Evolutionary conservation across 2,329 filamentous ascomycete species (phyloP).

Genomic region (Microsporum audouinii): DNA sequence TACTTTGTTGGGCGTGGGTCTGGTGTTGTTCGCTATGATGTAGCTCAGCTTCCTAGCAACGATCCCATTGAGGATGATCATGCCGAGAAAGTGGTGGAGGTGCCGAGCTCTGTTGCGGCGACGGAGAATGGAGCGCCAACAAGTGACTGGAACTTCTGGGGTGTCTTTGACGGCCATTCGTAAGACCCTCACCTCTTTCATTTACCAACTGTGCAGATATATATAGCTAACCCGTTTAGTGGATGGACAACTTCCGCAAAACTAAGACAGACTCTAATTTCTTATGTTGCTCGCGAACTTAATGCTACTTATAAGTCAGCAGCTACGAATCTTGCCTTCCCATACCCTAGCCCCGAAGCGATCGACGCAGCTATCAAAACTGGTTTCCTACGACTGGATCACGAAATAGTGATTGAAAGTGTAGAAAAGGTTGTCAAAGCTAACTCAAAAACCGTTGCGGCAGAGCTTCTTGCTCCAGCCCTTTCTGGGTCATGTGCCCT

Average conservation of each 20-base stretch:
- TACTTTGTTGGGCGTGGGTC: slow-evolving; percentile 80
- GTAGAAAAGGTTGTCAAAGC: slow-evolving; percentile 83
- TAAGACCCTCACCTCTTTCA: slow-evolving; percentile 35
- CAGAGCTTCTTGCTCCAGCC: slow-evolving; percentile 82
- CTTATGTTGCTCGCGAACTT: slow-evolving; percentile 81
- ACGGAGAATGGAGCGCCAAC: slow-evolving; percentile 45
- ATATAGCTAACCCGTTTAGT: slow-evolving; percentile 35
- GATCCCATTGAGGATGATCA: slow-evolving; percentile 98
- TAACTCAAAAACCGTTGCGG: slow-evolving; percentile 79
- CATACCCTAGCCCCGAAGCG: slow-evolving; percentile 62
- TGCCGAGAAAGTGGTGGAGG: slow-evolving; percentile 92
- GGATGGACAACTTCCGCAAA: slow-evolving; percentile 98
- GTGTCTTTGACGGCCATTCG: slow-evolving; percentile 95
- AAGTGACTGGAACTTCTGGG: slow-evolving; percentile 99
- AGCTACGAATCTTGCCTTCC: slow-evolving; percentile 43
- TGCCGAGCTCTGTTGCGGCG: slow-evolving; percentile 52
- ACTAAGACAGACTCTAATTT: slow-evolving; percentile 81
- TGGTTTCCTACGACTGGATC: slow-evolving; percentile 75
- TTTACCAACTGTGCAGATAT: background rate
- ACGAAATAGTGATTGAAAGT: slow-evolving; percentile 90
- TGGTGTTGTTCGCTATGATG: slow-evolving; percentile 87
- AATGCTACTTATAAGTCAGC: slow-evolving; percentile 82
- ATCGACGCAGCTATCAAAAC: slow-evolving; percentile 87
- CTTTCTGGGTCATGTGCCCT: slow-evolving; percentile 95
- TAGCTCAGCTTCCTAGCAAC: slow-evolving; percentile 90